These are phyloP conservation scores for Apiotrichum sp. DNA, from an alignment of 1,284 basidiomycete genomes.

Conservation along the genomic window DNA sequence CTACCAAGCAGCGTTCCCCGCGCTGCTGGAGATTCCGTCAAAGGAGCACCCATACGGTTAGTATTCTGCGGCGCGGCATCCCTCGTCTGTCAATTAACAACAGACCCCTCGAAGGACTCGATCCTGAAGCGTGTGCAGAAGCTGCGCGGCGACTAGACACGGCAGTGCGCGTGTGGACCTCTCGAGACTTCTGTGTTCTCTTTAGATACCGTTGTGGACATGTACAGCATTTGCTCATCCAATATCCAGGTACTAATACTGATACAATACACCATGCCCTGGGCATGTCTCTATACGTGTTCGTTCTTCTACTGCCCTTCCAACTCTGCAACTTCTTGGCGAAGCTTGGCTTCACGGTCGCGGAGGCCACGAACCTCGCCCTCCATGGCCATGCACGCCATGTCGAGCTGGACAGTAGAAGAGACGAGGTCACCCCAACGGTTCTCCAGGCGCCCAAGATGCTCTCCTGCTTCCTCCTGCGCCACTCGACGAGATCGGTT, in stretches of 20 bases:
- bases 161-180: conserved; percentile 57
- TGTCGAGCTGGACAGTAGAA: conserved; percentile 43
- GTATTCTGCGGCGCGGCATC: conserved; percentile 16
- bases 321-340: conserved; percentile 34
- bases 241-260: conserved; percentile 8
- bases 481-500: conserved; percentile 79
- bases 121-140: conserved; percentile 97
- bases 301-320: conserved; percentile 13
- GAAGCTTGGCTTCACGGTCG: conserved; percentile 33
- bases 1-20: conserved; percentile 94
- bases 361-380: conserved; percentile 40
- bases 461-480: conserved; percentile 42
- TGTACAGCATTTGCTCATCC: conserved; percentile 25
- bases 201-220: conserved; percentile 6
- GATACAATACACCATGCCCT: background rate
- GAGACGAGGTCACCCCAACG: conserved; percentile 45
- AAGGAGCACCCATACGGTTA: conserved; percentile 72
- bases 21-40: conserved; percentile 86
- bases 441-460: conserved; percentile 38
- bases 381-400: conserved; percentile 44
- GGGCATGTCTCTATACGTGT: background rate
- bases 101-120: conserved; percentile 95
- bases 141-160: conserved; percentile 69
- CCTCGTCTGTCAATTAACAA: background rate
- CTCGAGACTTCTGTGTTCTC: background rate